Percentiles rank a stretch among this genome's conserved stretches.
Evolutionary conservation across 768 basidiomycete genomes (phyloP).

Genomic region (Pulveroboletus sp.): DNA sequence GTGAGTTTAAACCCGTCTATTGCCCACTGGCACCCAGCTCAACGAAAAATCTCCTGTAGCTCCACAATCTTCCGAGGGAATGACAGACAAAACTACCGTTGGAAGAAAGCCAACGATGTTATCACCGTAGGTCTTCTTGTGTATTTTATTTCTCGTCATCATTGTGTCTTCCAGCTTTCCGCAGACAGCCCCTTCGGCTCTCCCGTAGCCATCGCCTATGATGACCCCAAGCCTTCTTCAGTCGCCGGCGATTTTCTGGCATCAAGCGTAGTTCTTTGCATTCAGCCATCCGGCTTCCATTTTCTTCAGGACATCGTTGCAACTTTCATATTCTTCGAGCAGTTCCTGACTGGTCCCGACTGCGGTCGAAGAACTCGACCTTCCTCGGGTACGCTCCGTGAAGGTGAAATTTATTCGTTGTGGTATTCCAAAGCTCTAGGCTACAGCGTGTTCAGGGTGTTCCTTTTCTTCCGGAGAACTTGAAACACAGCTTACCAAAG

Average conservation of each 20-base stretch:
- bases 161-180: conserved; percentile 4
- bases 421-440: too few relatives aligned
- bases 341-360: not conserved
- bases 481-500: not conserved
- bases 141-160: not conserved
- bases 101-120: not conserved
- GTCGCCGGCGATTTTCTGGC: not conserved
- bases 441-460: too few relatives aligned
- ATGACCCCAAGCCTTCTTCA: not conserved
- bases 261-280: not conserved
- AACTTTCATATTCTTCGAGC: conserved; percentile 16
- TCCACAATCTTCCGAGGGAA: conserved; percentile 5
- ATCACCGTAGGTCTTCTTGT: not conserved
- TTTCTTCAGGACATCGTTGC: conserved; percentile 14
- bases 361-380: not conserved
- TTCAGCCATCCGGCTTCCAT: conserved; percentile 20
- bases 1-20: too few relatives aligned
- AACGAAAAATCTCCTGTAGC: not conserved
- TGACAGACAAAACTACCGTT: conserved; percentile 12
- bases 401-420: too few relatives aligned
- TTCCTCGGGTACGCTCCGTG: not conserved
- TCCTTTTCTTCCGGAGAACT: not conserved
- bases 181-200: not conserved
- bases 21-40: too few relatives aligned
- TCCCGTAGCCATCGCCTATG: conserved; percentile 11